A percentile compares a stretch with the other conserved stretches of the same genome.
phyloP scores from a whole-genome alignment of 1,284 basidiomycete species.

The Ceratobasidium theobromae region DNA sequence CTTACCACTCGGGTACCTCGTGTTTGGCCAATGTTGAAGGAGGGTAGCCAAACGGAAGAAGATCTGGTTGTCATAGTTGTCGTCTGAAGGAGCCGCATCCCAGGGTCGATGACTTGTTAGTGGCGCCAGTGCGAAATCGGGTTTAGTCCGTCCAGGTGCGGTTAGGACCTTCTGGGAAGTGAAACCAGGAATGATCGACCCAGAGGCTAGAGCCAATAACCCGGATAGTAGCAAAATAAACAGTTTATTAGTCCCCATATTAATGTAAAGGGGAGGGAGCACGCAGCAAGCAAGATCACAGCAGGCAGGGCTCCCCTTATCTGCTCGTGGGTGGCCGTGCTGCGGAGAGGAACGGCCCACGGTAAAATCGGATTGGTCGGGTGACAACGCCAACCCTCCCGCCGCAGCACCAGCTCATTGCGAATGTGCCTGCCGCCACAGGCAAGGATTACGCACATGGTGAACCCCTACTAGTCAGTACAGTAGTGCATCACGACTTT shows the following conservation, averaged over 20 bases:
- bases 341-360: no score
- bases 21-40: constrained; percentile 56
- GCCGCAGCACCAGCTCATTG: no score
- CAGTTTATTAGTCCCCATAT: neutral
- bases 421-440: no score
- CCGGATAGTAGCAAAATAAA: neutral
- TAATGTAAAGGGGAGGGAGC: neutral
- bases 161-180: neutral
- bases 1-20: constrained; percentile 50
- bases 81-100: neutral
- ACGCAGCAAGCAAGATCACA: neutral
- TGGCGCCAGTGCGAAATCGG: neutral
- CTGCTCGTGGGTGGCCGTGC: no score
- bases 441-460: no score
- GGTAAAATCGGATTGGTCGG: no score
- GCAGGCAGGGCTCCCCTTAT: neutral
- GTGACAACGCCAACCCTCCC: no score
- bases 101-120: neutral
- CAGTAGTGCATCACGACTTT: no score
- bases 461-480: no score
- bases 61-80: constrained; percentile 41
- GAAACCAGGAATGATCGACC: neutral
- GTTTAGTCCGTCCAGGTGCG: neutral
- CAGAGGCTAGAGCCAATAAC: neutral
- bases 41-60: constrained; percentile 50